Conservation (phyloP, 805 yeast genomes). For the Teunomyces stri region DNA sequence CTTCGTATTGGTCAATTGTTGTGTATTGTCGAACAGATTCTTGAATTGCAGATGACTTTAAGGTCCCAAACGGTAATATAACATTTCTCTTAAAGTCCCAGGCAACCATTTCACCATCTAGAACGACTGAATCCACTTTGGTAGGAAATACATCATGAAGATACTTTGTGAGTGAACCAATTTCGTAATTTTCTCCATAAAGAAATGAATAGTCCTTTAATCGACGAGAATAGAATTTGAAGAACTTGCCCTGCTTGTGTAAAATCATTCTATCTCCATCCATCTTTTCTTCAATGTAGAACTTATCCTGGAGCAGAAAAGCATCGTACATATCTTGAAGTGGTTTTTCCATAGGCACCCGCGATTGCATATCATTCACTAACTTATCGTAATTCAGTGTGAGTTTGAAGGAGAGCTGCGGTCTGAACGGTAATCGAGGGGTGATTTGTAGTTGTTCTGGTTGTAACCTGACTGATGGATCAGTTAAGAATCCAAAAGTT, state of each 20-base stretch:
- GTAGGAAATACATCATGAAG: slow-evolving; percentile 41
- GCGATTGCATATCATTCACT: slow-evolving; percentile 42
- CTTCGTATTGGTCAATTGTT: slow-evolving; percentile 32
- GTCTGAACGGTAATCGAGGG: slow-evolving; percentile 60
- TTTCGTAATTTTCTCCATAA: slow-evolving; percentile 55
- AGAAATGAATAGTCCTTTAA: slow-evolving; percentile 70
- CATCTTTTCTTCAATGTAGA: slow-evolving; percentile 83
- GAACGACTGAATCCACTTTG: slow-evolving; percentile 38
- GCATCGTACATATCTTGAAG: slow-evolving; percentile 16
- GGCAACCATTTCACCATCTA: slow-evolving; percentile 95
- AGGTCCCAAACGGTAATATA: slow-evolving; percentile 76
- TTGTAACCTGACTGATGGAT: slow-evolving; percentile 45
- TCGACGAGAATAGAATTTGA: slow-evolving; percentile 59
- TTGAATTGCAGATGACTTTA: slow-evolving; percentile 67
- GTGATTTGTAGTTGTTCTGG: slow-evolving; percentile 40
- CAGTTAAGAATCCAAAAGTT: slow-evolving; percentile 55
- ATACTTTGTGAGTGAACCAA: slow-evolving; percentile 56
- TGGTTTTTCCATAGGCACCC: slow-evolving; percentile 21
- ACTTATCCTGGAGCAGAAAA: slow-evolving; percentile 26
- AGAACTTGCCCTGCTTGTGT: slow-evolving; percentile 58
- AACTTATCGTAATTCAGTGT: slow-evolving; percentile 48
- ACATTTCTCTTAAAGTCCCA: slow-evolving; percentile 60
- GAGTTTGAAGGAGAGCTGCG: slow-evolving; percentile 69
- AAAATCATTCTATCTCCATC: slow-evolving; percentile 89
- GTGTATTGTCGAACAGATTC: slow-evolving; percentile 43